Percentiles rank a stretch among this genome's conserved stretches.
These are phyloP conservation scores for Colletotrichum paranaense DNA, from an alignment of 2,329 filamentous ascomycete genomes.

Conservation along the genomic window DNA sequence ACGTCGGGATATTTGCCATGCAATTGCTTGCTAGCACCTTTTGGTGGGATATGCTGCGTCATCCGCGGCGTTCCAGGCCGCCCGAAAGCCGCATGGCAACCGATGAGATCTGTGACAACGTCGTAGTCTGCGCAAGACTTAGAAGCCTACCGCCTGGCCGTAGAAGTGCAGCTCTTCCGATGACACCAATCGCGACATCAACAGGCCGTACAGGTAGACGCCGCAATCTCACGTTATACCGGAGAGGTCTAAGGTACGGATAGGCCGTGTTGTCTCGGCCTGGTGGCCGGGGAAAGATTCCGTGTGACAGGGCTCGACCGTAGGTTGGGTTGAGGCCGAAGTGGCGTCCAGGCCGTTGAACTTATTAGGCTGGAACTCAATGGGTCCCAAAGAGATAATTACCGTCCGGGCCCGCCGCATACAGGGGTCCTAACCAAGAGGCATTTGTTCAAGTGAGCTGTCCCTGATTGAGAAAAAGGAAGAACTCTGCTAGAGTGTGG, in stretches of 20 bases:
- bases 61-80: slow-evolving; percentile 10
- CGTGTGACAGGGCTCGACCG: slow-evolving; percentile 21
- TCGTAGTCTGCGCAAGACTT: neutral
- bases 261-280: neutral
- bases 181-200: neutral
- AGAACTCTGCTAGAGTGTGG: slow-evolving; percentile 23
- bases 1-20: slow-evolving; percentile 31
- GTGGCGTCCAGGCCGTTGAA: slow-evolving; percentile 27
- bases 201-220: neutral
- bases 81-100: neutral
- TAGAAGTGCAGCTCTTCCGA: neutral
- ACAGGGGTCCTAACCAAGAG: slow-evolving; percentile 23
- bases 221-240: neutral
- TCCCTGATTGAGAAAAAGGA: slow-evolving; percentile 16
- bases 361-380: slow-evolving; percentile 29
- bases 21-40: slow-evolving; percentile 8
- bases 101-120: neutral
- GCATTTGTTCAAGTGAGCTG: slow-evolving; percentile 26
- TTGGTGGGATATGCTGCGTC: neutral
- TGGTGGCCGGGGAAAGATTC: slow-evolving; percentile 24
- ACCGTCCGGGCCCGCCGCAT: slow-evolving; percentile 25
- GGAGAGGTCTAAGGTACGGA: neutral
- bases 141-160: neutral
- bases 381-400: slow-evolving; percentile 7
- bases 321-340: slow-evolving; percentile 16